Evolutionary conservation across 2,329 filamentous ascomycete genomes (phyloP).

Genomic region (Trichophyton rubrum): DNA sequence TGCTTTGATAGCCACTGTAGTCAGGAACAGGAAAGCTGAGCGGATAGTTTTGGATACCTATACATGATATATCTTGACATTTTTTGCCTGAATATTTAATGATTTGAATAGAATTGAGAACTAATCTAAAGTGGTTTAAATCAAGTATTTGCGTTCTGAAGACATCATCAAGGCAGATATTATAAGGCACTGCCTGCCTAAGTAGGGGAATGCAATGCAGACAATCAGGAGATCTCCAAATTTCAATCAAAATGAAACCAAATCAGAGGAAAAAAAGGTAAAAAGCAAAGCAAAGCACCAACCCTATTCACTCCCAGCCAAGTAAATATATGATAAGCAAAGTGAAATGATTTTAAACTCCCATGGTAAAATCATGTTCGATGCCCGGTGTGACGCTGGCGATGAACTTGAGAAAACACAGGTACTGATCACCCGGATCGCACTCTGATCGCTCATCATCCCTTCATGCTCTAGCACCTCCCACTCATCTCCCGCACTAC

Average conservation of each 20-base stretch:
- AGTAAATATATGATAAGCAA: background rate
- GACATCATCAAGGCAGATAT: too few species aligned
- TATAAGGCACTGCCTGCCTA: too few species aligned
- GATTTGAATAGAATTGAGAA: too few species aligned
- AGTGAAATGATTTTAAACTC: slow-evolving; percentile 45
- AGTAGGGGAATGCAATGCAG: too few species aligned
- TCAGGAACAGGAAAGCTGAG: too few species aligned
- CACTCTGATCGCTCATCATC: slow-evolving; percentile 36
- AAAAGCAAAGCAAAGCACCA: background rate
- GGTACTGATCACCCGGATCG: slow-evolving; percentile 41
- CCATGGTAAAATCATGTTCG: slow-evolving; percentile 97
- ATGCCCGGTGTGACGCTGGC: slow-evolving; percentile 90
- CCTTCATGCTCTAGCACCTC: slow-evolving; percentile 44
- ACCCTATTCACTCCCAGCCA: background rate
- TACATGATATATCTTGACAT: too few species aligned
- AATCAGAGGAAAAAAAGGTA: background rate
- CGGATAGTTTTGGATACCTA: too few species aligned
- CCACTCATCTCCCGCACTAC: slow-evolving; percentile 47
- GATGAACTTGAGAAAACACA: slow-evolving; percentile 53
- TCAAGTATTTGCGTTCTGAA: too few species aligned
- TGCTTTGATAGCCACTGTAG: background rate
- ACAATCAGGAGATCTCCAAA: too few species aligned
- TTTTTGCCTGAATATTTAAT: too few species aligned
- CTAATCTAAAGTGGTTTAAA: too few species aligned
- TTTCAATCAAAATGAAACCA: too few species aligned